phyloP scores from a whole-genome alignment of 2,329 filamentous ascomycete species.

The Ceratocystis smalleyi region DNA sequence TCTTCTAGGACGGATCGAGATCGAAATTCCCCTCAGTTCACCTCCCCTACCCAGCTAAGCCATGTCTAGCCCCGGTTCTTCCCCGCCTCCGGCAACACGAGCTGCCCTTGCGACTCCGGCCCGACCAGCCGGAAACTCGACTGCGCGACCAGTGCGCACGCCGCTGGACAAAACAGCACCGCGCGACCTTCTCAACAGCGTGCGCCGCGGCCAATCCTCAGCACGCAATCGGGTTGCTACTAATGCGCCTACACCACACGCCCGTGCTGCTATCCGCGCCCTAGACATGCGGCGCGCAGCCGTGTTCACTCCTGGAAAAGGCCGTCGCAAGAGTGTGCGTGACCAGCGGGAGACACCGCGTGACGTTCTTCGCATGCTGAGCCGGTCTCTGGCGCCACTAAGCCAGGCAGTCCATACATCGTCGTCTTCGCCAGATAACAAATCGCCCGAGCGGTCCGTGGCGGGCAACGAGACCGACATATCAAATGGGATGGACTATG shows the following conservation, averaged over 20 bases:
- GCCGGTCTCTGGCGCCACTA: conserved; percentile 36
- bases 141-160: conserved; percentile 25
- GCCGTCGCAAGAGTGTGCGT: conserved; percentile 40
- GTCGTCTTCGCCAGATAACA: conserved; percentile 27
- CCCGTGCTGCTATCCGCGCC: conserved; percentile 42
- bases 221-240: conserved; percentile 4
- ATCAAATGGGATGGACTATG: conserved; percentile 19
- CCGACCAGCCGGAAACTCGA: conserved; percentile 22
- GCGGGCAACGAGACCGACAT: conserved; percentile 18
- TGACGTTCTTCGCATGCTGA: conserved; percentile 38
- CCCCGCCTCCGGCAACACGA: conserved; percentile 9
- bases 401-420: conserved; percentile 32
- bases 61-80: conserved; percentile 10
- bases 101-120: conserved; percentile 16
- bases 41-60: too few relatives aligned
- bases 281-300: conserved; percentile 44
- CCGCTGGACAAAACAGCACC: conserved; percentile 27
- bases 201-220: conserved; percentile 28
- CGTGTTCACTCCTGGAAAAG: conserved; percentile 44
- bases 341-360: conserved; percentile 41
- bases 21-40: neutral
- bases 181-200: conserved; percentile 27
- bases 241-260: conserved; percentile 42
- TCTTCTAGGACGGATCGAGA: neutral
- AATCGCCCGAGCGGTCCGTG: conserved; percentile 18